Base-by-base conservation (phyloP, 2,329 filamentous ascomycete species). In the Xylaria sp. region DNA sequence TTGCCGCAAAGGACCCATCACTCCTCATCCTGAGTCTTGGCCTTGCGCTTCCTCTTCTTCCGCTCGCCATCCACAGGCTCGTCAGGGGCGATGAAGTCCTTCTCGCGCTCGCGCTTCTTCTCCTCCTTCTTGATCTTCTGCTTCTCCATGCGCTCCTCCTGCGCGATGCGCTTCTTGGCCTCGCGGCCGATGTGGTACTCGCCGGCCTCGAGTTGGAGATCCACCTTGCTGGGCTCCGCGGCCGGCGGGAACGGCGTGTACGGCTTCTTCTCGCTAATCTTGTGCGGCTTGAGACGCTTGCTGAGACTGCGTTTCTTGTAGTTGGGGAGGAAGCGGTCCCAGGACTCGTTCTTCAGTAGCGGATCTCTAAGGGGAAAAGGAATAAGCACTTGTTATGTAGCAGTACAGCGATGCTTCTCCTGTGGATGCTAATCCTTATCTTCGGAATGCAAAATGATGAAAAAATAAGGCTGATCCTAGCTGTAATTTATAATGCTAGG, bases 221-320 rank as follows among this genome's bases (percentile, higher is more conserved):
- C 96, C 75, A 99, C 88, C 89, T 98, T 99, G 89, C 94, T 98
- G 92, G 97, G 97, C 86, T 99, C 95, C 73, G 94, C 94, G 51
- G 94, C 89, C 6, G 96, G 96, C 57, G 96, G 96, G 90, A 99
- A 99, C 9, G 96, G 95, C 72, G 97, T 99, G 85, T 98, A 99
- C 12, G 86, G 82, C 87, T 97, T 98, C 88, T 99, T 99, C 85
- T 99, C 94, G 62, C 89, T 93, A 78, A 99, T 90, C 77, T 93
- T 93, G 85, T 89, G 88, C 0, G 96, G 97, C 75, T 90, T 89
- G 73, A 89, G 88, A 73, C 96, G 88, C 84, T 94, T 94, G 83
- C 89, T 94, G 72, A 98, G 86, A 64, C 91, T 95, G 77, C 93
- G 90, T 85, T 93, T 97, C 88, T 97, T 97, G 85, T 98, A 98